Base-by-base conservation (phyloP, 1,284 basidiomycete genomes). In the Sphagnurus paluster region DNA sequence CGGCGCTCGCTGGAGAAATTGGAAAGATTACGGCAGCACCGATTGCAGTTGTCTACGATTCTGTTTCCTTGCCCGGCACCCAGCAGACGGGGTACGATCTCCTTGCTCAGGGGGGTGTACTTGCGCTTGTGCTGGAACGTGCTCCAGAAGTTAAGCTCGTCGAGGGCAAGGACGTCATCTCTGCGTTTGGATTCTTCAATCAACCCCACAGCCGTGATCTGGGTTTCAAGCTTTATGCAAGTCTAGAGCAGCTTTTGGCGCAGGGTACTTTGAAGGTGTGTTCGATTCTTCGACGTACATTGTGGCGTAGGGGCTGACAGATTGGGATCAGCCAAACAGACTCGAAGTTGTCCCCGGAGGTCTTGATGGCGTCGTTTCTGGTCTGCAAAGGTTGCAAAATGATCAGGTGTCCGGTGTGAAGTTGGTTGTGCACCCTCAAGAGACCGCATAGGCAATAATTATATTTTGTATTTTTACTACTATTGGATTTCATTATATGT, bases 321-420 rank as follows among this genome's bases (percentile, higher is more conserved):
- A 30, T 20, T 3, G 19, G 8, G 26, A 16, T 14, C 41, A 70
- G 71, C 66, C 73, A 0, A 71, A 70, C 50, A 57, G 59, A 1
- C 55, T 69, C 2, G 71, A 79, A 54, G 60, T 78, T 8, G 56
- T 82, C 3, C 64, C 71, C 0, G 59, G 61, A 25, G 79, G 80
- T 3, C 59, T 82, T 8, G 55, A 55, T 2, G 77, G 72, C 3
- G 70, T 82, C 16, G 30, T 54, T 0, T 64, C 47, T 3, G 80
- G 75, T 0, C 53, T 82, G 42, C 59, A 69, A 26, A 62, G 66
- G 46, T 39, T 82, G 57, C 58, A 63, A 51, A 50, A 57, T 1
- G 60, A 66, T 5, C 52, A 71, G 40, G 65, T 81, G 14, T 78
- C 74, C 24, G 76, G 67, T 2, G 55, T 57, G 10, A 81, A 82